phyloP scores from a whole-genome alignment of 345 rosid genomes.

The Lenwebbia sp. region DNA sequence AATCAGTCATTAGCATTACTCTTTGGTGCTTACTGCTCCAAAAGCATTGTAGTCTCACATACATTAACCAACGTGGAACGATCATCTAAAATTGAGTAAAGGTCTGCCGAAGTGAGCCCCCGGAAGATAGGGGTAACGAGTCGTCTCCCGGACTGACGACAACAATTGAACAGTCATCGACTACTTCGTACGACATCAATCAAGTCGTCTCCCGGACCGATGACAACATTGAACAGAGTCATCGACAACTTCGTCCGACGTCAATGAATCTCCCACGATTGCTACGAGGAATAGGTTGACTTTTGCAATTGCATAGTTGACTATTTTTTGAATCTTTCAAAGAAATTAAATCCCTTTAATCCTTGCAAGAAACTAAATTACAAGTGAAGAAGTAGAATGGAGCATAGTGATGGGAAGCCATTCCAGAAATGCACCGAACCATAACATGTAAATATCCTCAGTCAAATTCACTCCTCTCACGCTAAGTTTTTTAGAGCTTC shows the following conservation, averaged over 20 bases:
- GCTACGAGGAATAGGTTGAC: neutral
- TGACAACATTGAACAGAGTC: too few species aligned
- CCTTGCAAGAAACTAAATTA: neutral
- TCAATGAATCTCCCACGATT: neutral
- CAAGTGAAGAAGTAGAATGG: neutral
- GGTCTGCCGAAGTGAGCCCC: too few species aligned
- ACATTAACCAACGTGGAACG: too few species aligned
- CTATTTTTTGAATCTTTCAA: neutral
- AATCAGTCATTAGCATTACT: neutral
- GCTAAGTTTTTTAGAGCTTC: slow-evolving; percentile 3
- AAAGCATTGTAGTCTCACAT: too few species aligned
- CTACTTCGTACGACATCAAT: too few species aligned
- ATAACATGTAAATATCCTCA: neutral
- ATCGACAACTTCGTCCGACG: too few species aligned
- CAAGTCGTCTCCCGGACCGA: too few species aligned
- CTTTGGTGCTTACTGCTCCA: neutral
- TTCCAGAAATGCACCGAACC: neutral
- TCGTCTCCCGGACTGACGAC: too few species aligned
- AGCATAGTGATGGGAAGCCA: neutral
- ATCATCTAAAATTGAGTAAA: too few species aligned
- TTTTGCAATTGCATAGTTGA: neutral
- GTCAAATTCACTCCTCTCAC: neutral
- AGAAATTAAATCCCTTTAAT: neutral
- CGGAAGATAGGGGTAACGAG: too few species aligned
- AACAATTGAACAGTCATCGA: too few species aligned